These are phyloP conservation scores for Brassica incana DNA, from an alignment of 345 rosid species.

Conservation along the genomic window DNA sequence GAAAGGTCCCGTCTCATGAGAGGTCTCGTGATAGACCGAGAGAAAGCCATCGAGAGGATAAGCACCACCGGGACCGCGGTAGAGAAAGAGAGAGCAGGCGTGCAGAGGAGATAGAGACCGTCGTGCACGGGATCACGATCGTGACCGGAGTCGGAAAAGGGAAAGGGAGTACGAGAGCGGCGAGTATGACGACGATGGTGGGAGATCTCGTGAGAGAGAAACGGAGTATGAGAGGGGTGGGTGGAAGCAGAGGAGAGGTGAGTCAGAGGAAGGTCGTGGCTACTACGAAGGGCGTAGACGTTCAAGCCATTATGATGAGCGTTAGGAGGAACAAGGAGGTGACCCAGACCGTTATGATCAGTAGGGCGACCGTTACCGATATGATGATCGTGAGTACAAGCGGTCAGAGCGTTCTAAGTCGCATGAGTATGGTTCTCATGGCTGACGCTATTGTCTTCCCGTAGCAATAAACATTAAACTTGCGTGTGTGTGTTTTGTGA, in stretches of 20 bases:
- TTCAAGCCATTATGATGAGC: conserved; percentile 49
- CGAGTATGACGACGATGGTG: conserved; percentile 50
- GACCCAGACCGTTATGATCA: conserved; percentile 59
- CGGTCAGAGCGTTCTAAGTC: conserved; percentile 35
- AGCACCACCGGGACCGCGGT: conserved; percentile 77
- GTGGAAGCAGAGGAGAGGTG: conserved; percentile 56
- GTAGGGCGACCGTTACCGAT: conserved; percentile 64
- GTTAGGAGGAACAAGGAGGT: conserved; percentile 48
- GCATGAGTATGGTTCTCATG: conserved; percentile 33
- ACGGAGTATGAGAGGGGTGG: conserved; percentile 26
- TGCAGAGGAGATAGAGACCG: conserved; percentile 47
- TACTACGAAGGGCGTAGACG: conserved; percentile 48
- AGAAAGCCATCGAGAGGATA: conserved; percentile 86
- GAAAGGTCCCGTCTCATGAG: conserved; percentile 54
- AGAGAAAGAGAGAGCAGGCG: conserved; percentile 59
- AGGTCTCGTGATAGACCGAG: conserved; percentile 70
- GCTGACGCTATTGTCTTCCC: conserved; percentile 9
- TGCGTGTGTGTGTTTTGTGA: conserved; percentile 1
- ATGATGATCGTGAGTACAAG: conserved; percentile 50
- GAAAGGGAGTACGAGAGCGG: conserved; percentile 57
- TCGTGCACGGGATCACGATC: conserved; percentile 50
- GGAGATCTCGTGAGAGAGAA: conserved; percentile 41
- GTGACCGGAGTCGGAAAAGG: conserved; percentile 43
- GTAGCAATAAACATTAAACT: conserved; percentile 15
- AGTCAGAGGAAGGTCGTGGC: conserved; percentile 53